These are phyloP conservation scores for Hyphodiscus sp. DNA, from an alignment of 2,329 filamentous ascomycete species.

Conservation along the genomic window DNA sequence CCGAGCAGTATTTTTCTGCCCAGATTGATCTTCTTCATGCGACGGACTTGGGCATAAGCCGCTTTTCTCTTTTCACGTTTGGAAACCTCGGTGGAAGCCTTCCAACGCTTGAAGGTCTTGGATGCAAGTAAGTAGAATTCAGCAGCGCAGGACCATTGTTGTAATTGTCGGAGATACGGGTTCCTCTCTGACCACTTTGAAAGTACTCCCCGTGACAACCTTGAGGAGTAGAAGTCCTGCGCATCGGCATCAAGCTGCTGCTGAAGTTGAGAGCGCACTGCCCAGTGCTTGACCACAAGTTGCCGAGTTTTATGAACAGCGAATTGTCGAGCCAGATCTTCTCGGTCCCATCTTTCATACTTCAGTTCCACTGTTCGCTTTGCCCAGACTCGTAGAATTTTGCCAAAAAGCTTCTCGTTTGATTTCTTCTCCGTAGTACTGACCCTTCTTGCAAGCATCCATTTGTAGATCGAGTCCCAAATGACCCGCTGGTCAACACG, in stretches of 20 bases:
- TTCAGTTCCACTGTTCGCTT: conserved; percentile 31
- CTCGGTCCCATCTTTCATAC: conserved; percentile 18
- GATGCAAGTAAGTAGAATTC: conserved; percentile 26
- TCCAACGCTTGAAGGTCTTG: conserved; percentile 27
- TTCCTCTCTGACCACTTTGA: conserved; percentile 17
- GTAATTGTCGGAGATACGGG: conserved; percentile 19
- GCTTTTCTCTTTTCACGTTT: conserved; percentile 27
- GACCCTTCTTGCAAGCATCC: conserved; percentile 47
- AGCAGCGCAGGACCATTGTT: conserved; percentile 23
- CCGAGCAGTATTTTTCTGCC: conserved; percentile 18
- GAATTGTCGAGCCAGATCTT: conserved; percentile 21
- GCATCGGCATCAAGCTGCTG: conserved; percentile 19
- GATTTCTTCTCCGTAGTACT: conserved; percentile 26
- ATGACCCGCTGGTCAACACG: conserved; percentile 50
- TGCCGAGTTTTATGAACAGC: conserved; percentile 18
- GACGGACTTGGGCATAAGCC: conserved; percentile 26
- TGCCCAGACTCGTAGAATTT: conserved; percentile 34
- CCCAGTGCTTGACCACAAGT: conserved; percentile 21
- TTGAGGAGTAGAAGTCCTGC: conserved; percentile 15
- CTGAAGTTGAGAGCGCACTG: conserved; percentile 14
- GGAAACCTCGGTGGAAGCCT: conserved; percentile 19
- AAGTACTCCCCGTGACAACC: conserved; percentile 15
- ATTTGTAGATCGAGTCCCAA: conserved; percentile 51
- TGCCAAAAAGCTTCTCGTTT: conserved; percentile 34
- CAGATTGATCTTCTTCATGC: conserved; percentile 26